A percentile compares a stretch with the other conserved stretches of the same genome.
Conservation (phyloP, 768 basidiomycete genomes). For the Trametes cinnabarina region DNA sequence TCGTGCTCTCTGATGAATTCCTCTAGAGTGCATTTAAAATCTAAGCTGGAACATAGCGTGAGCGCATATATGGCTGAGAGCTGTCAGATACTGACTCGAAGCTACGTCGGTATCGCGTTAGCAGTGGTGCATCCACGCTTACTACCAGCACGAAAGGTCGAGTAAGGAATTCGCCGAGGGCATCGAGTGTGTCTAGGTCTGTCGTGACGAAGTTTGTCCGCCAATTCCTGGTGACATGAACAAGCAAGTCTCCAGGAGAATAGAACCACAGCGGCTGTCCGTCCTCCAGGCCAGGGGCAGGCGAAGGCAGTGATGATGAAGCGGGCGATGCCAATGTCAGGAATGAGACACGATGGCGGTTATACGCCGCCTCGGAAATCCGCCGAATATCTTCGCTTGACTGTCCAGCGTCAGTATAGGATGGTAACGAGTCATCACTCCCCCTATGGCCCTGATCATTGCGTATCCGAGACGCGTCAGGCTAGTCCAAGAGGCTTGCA, state of each 20-base stretch:
- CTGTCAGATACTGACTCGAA: background rate
- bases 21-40: slow-evolving; percentile 47
- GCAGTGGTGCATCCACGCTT: slow-evolving; percentile 77
- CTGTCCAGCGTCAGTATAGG: background rate
- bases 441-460: too few species aligned
- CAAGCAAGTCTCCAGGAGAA: slow-evolving; percentile 55
- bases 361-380: background rate
- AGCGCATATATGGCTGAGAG: background rate
- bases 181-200: slow-evolving; percentile 55
- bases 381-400: background rate
- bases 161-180: slow-evolving; percentile 70
- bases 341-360: slow-evolving; percentile 21
- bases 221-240: slow-evolving; percentile 83
- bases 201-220: slow-evolving; percentile 73
- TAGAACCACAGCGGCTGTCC: slow-evolving; percentile 37
- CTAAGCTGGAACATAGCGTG: slow-evolving; percentile 11
- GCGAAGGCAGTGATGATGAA: slow-evolving; percentile 26
- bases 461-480: too few species aligned
- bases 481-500: too few species aligned
- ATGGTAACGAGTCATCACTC: too few species aligned
- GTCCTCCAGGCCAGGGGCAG: slow-evolving; percentile 9
- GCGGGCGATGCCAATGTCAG: slow-evolving; percentile 26
- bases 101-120: slow-evolving; percentile 59
- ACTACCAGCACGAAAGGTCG: slow-evolving; percentile 91
- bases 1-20: slow-evolving; percentile 79